These are phyloP conservation scores for Yarrowia yakushimensis DNA, from an alignment of 805 yeast species.

Conservation along the genomic window DNA sequence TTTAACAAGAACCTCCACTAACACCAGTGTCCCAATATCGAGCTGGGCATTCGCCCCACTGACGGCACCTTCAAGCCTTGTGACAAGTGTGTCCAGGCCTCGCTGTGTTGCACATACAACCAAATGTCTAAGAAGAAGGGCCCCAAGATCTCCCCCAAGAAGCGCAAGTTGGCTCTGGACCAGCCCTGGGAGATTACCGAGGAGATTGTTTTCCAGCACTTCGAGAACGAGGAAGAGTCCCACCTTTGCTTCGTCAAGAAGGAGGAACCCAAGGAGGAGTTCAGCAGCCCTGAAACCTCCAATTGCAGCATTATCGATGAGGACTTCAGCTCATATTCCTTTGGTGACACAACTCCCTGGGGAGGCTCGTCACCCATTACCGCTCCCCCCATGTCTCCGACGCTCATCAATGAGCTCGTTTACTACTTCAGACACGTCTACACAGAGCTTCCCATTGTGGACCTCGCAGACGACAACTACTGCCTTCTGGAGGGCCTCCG, in stretches of 20 bases:
- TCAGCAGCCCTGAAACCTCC: conserved; percentile 14
- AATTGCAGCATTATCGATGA: conserved; percentile 14
- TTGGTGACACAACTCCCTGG: conserved; percentile 11
- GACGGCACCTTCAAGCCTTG: conserved; percentile 17
- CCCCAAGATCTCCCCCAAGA: conserved; percentile 15
- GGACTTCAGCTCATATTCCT: not conserved
- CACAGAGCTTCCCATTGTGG: conserved; percentile 9
- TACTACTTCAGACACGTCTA: conserved; percentile 5
- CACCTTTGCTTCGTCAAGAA: conserved; percentile 16
- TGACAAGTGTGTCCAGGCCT: conserved; percentile 16
- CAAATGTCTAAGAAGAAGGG: conserved; percentile 20
- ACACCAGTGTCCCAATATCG: conserved; percentile 18
- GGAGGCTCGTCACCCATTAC: not conserved
- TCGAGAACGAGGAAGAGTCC: conserved; percentile 18
- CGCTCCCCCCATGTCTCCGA: conserved; percentile 12
- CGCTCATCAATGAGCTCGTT: not conserved
- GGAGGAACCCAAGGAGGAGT: conserved; percentile 4
- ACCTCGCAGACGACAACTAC: not conserved
- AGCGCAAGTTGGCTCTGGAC: conserved; percentile 15
- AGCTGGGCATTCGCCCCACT: conserved; percentile 1
- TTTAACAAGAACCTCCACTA: not conserved
- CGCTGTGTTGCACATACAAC: conserved; percentile 13
- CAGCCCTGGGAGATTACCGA: conserved; percentile 20
- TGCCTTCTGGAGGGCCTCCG: conserved; percentile 1
- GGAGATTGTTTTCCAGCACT: conserved; percentile 17